phyloP scores from a whole-genome alignment of 192 early-diverging fungal genomes.

The Gamsiella multidivaricata region DNA sequence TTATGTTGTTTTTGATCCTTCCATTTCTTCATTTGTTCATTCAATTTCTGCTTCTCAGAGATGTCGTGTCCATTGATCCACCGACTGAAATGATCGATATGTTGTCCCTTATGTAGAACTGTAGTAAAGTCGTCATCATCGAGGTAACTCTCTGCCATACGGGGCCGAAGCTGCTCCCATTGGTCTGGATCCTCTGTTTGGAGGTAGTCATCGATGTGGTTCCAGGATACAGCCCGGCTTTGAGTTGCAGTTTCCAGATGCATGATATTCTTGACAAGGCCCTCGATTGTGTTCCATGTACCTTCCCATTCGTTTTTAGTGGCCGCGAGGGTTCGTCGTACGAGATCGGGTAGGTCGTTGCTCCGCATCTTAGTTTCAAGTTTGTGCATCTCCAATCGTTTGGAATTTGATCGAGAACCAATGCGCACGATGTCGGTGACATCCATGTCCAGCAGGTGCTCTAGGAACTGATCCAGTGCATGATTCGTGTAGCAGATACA shows the following conservation, averaged over 20 bases:
- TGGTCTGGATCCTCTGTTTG: background rate
- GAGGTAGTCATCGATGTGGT: slow-evolving; percentile 16
- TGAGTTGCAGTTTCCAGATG: slow-evolving; percentile 17
- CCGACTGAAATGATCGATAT: too few relatives aligned
- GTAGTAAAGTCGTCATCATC: too few relatives aligned
- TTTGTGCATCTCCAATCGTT: slow-evolving; percentile 30
- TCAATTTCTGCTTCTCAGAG: too few relatives aligned
- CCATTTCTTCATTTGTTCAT: too few relatives aligned
- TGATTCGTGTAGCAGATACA: slow-evolving; percentile 71
- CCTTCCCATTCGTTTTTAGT: background rate
- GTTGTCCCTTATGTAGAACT: too few relatives aligned
- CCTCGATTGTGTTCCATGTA: slow-evolving; percentile 14
- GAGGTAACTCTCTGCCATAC: too few relatives aligned
- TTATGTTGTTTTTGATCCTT: too few relatives aligned
- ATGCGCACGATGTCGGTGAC: slow-evolving; percentile 59
- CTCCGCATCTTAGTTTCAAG: slow-evolving; percentile 18
- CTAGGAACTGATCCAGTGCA: slow-evolving; percentile 71
- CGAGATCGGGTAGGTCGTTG: slow-evolving; percentile 13
- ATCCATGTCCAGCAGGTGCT: slow-evolving; percentile 58
- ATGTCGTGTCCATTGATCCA: too few relatives aligned
- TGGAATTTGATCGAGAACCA: slow-evolving; percentile 55
- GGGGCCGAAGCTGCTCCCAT: slow-evolving; percentile 6
- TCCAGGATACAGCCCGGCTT: slow-evolving; percentile 11
- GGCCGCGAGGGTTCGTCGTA: slow-evolving; percentile 5
- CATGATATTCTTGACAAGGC: slow-evolving; percentile 7